Percentiles rank a stretch among this genome's conserved stretches.
Evolutionary conservation across 192 early-diverging fungal species (phyloP).

Genomic region (Radiomyces spectabilis): DNA sequence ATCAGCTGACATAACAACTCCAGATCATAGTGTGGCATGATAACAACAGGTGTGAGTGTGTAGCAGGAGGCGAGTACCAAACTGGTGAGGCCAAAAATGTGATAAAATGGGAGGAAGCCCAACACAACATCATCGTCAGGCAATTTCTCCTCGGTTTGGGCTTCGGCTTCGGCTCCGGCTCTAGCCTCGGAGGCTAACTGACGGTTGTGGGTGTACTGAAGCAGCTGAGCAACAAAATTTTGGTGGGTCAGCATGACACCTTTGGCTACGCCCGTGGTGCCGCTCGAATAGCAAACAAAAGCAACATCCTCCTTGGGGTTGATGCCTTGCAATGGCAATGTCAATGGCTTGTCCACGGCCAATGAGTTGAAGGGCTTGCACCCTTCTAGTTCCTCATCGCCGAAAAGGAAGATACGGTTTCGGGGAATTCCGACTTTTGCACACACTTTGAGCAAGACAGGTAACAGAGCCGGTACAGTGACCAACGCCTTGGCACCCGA

Average conservation of each 20-base stretch:
- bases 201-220: no score
- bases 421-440: constrained; percentile 4
- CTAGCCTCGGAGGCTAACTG: no score
- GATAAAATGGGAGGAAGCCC: constrained; percentile 70
- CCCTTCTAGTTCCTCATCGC: constrained; percentile 15
- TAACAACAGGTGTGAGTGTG: constrained; percentile 51
- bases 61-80: constrained; percentile 22
- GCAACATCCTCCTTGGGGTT: constrained; percentile 16
- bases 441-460: constrained; percentile 7
- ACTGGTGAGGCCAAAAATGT: constrained; percentile 39
- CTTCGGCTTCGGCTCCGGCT: no score
- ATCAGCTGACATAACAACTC: constrained; percentile 51
- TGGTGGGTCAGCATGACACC: constrained; percentile 26
- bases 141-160: no score
- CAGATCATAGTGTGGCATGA: constrained; percentile 75
- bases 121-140: constrained; percentile 25
- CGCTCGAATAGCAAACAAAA: constrained; percentile 25
- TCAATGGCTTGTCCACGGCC: not conserved
- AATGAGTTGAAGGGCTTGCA: constrained; percentile 11
- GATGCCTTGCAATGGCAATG: not conserved
- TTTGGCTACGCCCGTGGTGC: constrained; percentile 25
- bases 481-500: constrained; percentile 61
- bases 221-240: constrained; percentile 19
- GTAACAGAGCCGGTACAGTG: constrained; percentile 31
- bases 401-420: constrained; percentile 16